These are phyloP conservation scores for Eutrema salsugineum DNA, from an alignment of 441 rosid species.

Conservation along the genomic window DNA sequence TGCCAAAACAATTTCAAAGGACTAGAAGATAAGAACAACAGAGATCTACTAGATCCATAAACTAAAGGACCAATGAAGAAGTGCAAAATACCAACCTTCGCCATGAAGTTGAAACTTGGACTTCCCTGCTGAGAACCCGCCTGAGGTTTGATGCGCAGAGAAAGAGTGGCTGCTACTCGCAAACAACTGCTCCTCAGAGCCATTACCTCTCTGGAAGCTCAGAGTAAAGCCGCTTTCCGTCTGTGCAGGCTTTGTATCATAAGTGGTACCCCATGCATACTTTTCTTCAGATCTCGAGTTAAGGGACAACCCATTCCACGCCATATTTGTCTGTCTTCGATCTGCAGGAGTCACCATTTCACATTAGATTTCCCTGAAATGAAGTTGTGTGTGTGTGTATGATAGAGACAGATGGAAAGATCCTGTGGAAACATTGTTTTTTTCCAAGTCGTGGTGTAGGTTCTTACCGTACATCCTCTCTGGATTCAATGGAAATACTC, in stretches of 20 bases:
- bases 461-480: conserved; percentile 31
- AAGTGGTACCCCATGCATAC: conserved; percentile 43
- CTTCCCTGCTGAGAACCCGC: conserved; percentile 28
- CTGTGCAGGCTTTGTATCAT: conserved; percentile 47
- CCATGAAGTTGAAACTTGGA: conserved; percentile 16
- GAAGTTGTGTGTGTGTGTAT: neutral
- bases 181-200: conserved; percentile 37
- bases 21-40: neutral
- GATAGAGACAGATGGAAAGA: neutral
- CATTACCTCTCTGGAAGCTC: conserved; percentile 45
- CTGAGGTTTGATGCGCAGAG: conserved; percentile 36
- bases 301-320: conserved; percentile 46
- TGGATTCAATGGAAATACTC: conserved; percentile 43
- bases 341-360: conserved; percentile 31
- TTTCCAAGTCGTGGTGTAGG: neutral
- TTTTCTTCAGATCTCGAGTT: conserved; percentile 34
- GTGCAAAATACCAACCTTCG: conserved; percentile 40
- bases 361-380: neutral
- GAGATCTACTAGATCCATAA: neutral
- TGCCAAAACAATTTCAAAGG: conserved; percentile 19
- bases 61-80: neutral
- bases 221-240: conserved; percentile 35
- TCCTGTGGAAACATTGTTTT: neutral
- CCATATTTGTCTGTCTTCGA: conserved; percentile 42
- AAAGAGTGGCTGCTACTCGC: conserved; percentile 31